Evolutionary conservation across 169 alveolate genomes (phyloP), one percentile per base, ranked within the genome.

Genomic region (Eimeria falciformis): DNA sequence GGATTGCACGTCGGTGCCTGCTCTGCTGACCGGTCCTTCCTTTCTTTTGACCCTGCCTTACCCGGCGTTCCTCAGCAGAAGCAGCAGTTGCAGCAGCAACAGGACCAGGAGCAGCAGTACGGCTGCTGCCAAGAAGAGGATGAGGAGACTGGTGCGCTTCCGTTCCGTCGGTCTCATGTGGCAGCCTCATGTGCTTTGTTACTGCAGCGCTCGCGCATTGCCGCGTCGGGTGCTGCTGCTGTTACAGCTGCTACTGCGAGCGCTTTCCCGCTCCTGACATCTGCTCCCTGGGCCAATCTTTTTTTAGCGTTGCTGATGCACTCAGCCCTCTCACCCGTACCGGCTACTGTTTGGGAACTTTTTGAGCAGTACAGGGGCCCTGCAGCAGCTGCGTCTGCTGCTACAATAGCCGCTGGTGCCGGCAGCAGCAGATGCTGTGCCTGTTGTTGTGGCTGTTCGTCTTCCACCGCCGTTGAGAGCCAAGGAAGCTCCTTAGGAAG

Each of bases 191-290:
- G 87, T 45, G 87, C 87, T 25, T 47, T 78, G 87, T 27, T 78
- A 47, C 87, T 78, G 87, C 87, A 78, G 87, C 87, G 87, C 69
- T 18, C 87, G 17, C 69, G 87, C 69, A 78, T 78, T 25, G 87
- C 87, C 46, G 71, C 87, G 11, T 55, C 71, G 18, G 88, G 50
- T 46, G 88, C 88, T 50, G 88, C 88, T 27, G 88, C 88, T 47
- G 90, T n/a, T 6, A 77, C 90, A 33, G 90, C 77, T 17, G 90
- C 90, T 14, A 58, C 55, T 17, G 90, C 90, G 25, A 58, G 62
- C 50, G 90, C 77, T 27, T 58, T 81, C 65, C 90, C 90, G 12
- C 77, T 58, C 29, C 77, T 58, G 45, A 40, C 77, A 18, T 53
- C 90, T 21, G 40, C 75, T 29, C 75, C 90, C 25, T 53, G 78